Evolutionary conservation across 345 rosid genomes (phyloP).

Genomic region (Rhodamnia rubescens): DNA sequence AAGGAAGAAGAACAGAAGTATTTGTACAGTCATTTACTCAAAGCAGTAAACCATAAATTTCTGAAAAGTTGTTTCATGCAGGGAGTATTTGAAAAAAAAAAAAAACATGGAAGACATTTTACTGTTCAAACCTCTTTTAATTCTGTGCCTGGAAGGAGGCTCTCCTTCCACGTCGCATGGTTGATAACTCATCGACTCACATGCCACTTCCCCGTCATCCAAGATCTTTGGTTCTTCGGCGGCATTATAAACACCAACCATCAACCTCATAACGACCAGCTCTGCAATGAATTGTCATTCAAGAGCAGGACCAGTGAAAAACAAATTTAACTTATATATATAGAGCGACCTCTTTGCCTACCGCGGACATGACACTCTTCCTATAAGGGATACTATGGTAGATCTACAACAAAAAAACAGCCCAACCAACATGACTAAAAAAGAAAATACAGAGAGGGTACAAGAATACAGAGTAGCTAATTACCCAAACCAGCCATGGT

Average conservation of each 20-base stretch:
- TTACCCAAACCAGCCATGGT: conserved; percentile 89
- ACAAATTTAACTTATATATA: neutral
- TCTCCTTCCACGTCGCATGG: conserved; percentile 79
- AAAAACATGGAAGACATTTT: neutral
- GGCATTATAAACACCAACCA: conserved; percentile 68
- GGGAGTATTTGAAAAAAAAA: neutral
- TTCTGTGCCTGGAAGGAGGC: conserved; percentile 62
- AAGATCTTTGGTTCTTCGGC: conserved; percentile 67
- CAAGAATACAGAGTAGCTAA: neutral
- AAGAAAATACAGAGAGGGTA: neutral
- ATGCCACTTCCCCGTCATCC: conserved; percentile 85
- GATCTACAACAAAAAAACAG: neutral
- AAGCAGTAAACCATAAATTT: neutral
- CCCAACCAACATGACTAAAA: neutral
- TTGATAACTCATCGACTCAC: conserved; percentile 70
- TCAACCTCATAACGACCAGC: conserved; percentile 87
- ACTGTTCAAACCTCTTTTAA: conserved; percentile 39
- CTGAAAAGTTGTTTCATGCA: neutral
- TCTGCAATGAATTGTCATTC: conserved; percentile 20
- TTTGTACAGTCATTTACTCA: neutral
- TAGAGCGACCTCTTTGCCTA: too few relatives aligned
- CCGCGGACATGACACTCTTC: neutral
- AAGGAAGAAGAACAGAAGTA: neutral
- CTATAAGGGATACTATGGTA: neutral
- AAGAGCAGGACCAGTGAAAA: neutral